A percentile compares a stretch with the other conserved stretches of the same genome.
Conservation (phyloP, 228 moss, liverwort and hornwort genomes). For the Sphagnum fallax region DNA sequence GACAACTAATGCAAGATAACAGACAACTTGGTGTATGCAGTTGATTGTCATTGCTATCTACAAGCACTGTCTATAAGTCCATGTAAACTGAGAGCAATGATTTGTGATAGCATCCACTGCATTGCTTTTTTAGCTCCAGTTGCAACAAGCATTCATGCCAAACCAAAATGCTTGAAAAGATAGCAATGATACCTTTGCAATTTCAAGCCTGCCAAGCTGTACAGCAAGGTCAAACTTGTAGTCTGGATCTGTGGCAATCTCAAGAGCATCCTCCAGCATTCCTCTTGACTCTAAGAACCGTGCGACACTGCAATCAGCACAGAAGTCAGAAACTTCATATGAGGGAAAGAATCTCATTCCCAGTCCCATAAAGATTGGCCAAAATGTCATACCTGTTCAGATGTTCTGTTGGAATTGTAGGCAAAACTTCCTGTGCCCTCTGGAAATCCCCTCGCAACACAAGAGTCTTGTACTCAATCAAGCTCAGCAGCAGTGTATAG, state of each 20-base stretch:
- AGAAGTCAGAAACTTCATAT: neutral
- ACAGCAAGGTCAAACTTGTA: constrained; percentile 90
- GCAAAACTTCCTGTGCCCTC: constrained; percentile 79
- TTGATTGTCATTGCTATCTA: neutral
- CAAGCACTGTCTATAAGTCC: too few relatives aligned
- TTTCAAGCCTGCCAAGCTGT: constrained; percentile 83
- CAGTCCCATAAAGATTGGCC: neutral
- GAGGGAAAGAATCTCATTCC: neutral
- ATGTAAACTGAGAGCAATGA: too few relatives aligned
- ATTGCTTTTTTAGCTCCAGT: too few relatives aligned
- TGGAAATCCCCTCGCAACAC: constrained; percentile 73
- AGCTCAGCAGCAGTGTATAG: constrained; percentile 81
- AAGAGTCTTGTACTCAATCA: constrained; percentile 97
- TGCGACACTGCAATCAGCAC: constrained; percentile 59
- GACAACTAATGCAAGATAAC: neutral
- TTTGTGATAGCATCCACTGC: too few relatives aligned
- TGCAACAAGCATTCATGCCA: too few relatives aligned
- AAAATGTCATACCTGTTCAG: constrained; percentile 51
- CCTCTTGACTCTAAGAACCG: constrained; percentile 89
- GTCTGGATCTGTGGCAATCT: constrained; percentile 80
- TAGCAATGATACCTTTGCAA: constrained; percentile 50
- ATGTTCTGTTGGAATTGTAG: constrained; percentile 82
- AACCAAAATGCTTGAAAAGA: too few relatives aligned
- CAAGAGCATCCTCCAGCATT: constrained; percentile 86
- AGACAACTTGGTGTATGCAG: neutral